These are phyloP conservation scores for Sporothrix protearum DNA, from an alignment of 2,329 filamentous ascomycete genomes.

Conservation along the genomic window DNA sequence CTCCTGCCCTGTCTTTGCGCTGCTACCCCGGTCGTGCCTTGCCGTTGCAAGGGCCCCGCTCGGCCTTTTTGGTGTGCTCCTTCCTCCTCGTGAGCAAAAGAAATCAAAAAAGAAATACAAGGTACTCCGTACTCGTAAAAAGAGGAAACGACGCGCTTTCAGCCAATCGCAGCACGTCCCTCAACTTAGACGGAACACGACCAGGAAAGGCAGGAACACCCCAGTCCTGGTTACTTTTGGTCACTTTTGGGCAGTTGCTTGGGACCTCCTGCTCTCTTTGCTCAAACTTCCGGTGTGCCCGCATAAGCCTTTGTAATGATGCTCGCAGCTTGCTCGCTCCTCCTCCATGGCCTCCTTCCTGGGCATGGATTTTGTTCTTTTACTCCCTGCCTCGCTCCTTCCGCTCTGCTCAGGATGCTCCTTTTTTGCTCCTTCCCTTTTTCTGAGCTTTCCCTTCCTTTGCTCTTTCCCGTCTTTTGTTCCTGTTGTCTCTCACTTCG, in stretches of 20 bases:
- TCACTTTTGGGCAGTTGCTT: background rate
- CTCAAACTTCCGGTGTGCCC: background rate
- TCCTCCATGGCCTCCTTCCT: slow-evolving; percentile 1
- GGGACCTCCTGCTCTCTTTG: background rate
- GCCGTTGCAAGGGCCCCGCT: background rate
- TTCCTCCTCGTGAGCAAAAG: background rate
- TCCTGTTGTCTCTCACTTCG: background rate
- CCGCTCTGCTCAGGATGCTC: background rate
- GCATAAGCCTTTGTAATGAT: slow-evolving; percentile 7
- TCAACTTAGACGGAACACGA: slow-evolving; percentile 19
- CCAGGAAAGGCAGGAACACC: slow-evolving; percentile 1
- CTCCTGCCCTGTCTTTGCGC: background rate
- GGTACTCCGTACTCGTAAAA: too few relatives aligned
- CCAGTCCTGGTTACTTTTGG: background rate
- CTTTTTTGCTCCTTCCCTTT: background rate
- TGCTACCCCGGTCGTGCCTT: slow-evolving; percentile 8
- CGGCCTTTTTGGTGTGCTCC: background rate
- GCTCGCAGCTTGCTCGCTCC: background rate
- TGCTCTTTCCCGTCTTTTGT: background rate
- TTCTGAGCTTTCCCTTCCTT: background rate
- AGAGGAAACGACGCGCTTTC: slow-evolving; percentile 20
- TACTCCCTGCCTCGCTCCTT: slow-evolving; percentile 17
- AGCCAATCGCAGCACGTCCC: slow-evolving; percentile 11
- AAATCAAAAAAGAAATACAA: slow-evolving; percentile 5
- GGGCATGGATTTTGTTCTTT: slow-evolving; percentile 1